Base-by-base conservation (phyloP, 1,139 yeast genomes). In the Sugiyamaella paludigena region DNA sequence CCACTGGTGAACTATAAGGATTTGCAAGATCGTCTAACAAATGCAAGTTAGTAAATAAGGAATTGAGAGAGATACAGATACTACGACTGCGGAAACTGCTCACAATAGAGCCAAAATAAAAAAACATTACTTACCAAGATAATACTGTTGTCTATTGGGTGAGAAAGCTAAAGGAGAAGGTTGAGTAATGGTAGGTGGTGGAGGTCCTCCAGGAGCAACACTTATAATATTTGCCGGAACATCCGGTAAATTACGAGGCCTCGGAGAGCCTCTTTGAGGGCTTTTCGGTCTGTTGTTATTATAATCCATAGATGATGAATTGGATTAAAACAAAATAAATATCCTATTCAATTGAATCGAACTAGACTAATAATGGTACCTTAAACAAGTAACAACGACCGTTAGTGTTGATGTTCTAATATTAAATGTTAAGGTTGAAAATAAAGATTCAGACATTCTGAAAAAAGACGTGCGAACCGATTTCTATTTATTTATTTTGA, bases 121-220 rank as follows among this genome's bases (percentile, higher is more conserved):
- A 30, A n/a, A 10, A 36, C 29, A 28, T 24, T 10, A 39, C 59
- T 47, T 45, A 57, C 60, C 59, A 35, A 58, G 44, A 45, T 59
- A 59, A 35, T 54, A 55, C 16, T 55, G 51, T 40, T 57, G 61
- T 33, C 61, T 48, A 15, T 50, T 43, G 6, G 62, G 59, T 9
- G 61, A 55, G 40, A 49, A 52, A 8, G 55, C 53, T 4, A 55
- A 51, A 5, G 58, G 48, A 12, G 53, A 47, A 11, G 47, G 48
- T 35, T 43, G 46, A n/a, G 40, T 36, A 11, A 36, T 43, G 26
- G 40, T 4, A 26, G 45, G 45, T 34, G 31, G 12, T 13, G 45
- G 32, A 19, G 36, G 35, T 27, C 24, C 29, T 19, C 29, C 27
- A 7, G 12, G 40, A 13, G 44, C 28, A 9, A 42, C 33, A 24